These are phyloP conservation scores for Gastrodia elata DNA, from an alignment of 106 monocot genomes.

Conservation along the genomic window DNA sequence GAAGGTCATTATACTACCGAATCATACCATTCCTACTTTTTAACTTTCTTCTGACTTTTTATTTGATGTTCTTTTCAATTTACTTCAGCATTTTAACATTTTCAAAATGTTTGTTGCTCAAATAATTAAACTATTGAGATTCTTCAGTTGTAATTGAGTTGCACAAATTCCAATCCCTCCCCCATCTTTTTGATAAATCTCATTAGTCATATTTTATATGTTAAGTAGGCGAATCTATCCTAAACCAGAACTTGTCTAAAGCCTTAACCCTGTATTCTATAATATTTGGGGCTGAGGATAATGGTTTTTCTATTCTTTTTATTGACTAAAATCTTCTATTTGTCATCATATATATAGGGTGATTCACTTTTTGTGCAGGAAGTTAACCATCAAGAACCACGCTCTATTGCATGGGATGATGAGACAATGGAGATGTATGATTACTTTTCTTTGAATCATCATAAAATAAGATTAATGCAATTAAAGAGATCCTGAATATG, in stretches of 20 bases:
- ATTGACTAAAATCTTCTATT: no score
- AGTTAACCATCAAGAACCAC: no score
- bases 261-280: not conserved
- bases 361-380: no score
- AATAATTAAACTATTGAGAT: not conserved
- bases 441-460: no score
- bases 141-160: not conserved
- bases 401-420: no score
- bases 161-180: not conserved
- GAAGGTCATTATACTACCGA: conserved; percentile 26
- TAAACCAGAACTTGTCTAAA: not conserved
- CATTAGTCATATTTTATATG: not conserved
- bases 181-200: not conserved
- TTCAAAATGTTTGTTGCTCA: not conserved
- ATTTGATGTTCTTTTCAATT: not conserved
- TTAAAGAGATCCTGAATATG: no score
- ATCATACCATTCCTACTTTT: not conserved
- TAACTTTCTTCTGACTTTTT: not conserved
- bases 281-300: not conserved
- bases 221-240: not conserved
- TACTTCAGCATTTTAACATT: not conserved
- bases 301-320: not conserved
- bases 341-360: not conserved
- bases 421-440: no score
- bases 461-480: no score